Evolutionary conservation across 345 rosid species (phyloP), one percentile per base, ranked within the genome.

Genomic region (Anacardium occidentale): DNA sequence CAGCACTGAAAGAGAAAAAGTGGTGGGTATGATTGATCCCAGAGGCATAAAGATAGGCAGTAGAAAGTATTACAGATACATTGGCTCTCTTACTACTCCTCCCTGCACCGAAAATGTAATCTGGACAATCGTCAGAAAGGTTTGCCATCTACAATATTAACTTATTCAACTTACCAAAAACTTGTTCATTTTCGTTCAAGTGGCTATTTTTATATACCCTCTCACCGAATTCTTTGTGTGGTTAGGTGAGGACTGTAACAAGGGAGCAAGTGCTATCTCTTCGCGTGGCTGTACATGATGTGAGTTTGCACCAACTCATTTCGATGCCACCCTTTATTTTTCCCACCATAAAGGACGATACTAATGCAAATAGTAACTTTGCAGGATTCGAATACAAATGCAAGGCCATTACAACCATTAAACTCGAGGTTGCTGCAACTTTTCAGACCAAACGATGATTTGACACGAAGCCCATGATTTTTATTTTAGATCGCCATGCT

Each of bases 31-130:
- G 8, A 70, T 86, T 15, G 81, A 91, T 63, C 92, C 96, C 20
- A 86, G 77, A 42, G 20, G 51, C 44, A 79, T 94, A 24, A 78
- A 84, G 51, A 50, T 87, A 2, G 90, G 84, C 34, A 84, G 89
- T 77, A 78, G 89, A 75, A 83, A 88, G 74, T 94, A 86, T 73
- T 94, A 82, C 72, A 83, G 96, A 81, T 94, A 91, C 73, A 32
- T 84, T 2, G 98, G 98, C 51, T 94, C 98, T 63, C 96, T 94
- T n/a, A 94, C 97, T 0, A 5, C 64, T 72, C 98, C 97, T 80
- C 97, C 98, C 57, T 94, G 98, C 82, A 84, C 90, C 1, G 84
- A 91, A 76, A 83, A 87, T 76, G 89, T 91, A 26, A 10, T 71
- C 12, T 94, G 98, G 98, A 91, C 87, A 75, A 58, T 94, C 59